phyloP scores from a whole-genome alignment of 495 filamentous ascomycete genomes.

The Aspergillus coremiiformis region DNA sequence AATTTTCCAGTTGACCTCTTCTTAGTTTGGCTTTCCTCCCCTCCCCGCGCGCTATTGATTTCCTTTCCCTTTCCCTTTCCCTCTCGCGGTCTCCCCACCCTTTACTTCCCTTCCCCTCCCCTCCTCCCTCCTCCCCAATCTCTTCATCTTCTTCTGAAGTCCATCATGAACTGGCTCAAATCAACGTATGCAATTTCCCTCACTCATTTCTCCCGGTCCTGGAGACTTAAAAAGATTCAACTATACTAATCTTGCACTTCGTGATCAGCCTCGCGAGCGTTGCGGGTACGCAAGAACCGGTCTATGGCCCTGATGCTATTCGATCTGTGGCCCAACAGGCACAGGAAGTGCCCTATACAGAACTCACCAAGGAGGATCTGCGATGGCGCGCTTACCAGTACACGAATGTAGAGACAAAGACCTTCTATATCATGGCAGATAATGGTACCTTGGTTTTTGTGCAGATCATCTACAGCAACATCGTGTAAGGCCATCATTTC shows the following conservation, averaged over 20 bases:
- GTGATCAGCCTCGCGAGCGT: constrained; percentile 71
- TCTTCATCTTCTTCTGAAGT: constrained; percentile 4
- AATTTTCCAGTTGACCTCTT: not conserved
- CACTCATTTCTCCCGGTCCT: not conserved
- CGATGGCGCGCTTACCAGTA: constrained; percentile 75
- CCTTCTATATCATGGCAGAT: constrained; percentile 83
- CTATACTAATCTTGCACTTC: constrained; percentile 18
- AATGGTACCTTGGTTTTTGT: constrained; percentile 66
- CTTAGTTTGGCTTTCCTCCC: not conserved
- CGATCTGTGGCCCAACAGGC: constrained; percentile 76
- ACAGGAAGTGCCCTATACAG: constrained; percentile 70
- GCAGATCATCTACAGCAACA: constrained; percentile 97
- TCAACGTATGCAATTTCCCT: constrained; percentile 46
- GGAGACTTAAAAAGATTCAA: not conserved
- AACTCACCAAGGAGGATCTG: constrained; percentile 66
- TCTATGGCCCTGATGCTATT: constrained; percentile 88
- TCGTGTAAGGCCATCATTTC: constrained; percentile 58
- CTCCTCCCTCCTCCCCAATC: constrained; percentile 17
- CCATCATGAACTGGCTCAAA: constrained; percentile 64
- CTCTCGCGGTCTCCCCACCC: constrained; percentile 10
- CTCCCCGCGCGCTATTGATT: constrained; percentile 30
- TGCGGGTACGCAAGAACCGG: constrained; percentile 90
- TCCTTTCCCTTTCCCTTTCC: constrained; percentile 7
- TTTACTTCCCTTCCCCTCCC: constrained; percentile 19
- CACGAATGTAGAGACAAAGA: constrained; percentile 93